phyloP scores from a whole-genome alignment of 2,329 filamentous ascomycete species.

The Pleomassaria siparia region DNA sequence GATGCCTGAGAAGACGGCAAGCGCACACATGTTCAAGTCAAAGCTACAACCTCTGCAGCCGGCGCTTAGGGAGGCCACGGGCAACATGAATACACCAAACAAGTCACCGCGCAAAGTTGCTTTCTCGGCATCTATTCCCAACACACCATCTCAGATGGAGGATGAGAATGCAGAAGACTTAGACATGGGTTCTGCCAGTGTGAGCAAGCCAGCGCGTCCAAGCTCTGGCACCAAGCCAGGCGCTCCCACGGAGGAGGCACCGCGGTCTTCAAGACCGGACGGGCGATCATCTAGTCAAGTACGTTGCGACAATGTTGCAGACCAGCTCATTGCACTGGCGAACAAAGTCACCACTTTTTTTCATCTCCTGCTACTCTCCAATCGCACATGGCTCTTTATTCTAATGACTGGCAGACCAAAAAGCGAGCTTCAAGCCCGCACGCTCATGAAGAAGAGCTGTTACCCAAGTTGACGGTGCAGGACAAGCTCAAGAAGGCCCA shows the following conservation, averaged over 20 bases:
- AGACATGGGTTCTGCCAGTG: constrained; percentile 28
- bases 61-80: constrained; percentile 38
- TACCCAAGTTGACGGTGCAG: constrained; percentile 46
- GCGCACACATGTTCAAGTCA: constrained; percentile 36
- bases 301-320: constrained; percentile 35
- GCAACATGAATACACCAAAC: constrained; percentile 35
- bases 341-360: constrained; percentile 32
- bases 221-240: constrained; percentile 19
- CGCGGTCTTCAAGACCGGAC: constrained; percentile 26
- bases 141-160: constrained; percentile 32
- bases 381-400: constrained; percentile 13
- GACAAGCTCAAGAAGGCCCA: constrained; percentile 51
- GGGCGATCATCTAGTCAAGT: constrained; percentile 38
- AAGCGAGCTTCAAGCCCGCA: constrained; percentile 43
- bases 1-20: constrained; percentile 18
- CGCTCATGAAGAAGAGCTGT: constrained; percentile 41
- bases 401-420: constrained; percentile 36
- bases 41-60: constrained; percentile 34
- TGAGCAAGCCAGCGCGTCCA: constrained; percentile 17
- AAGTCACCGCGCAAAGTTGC: constrained; percentile 44
- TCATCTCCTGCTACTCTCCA: constrained; percentile 16
- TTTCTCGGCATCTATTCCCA: constrained; percentile 40
- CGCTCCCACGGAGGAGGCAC: constrained; percentile 17
- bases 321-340: constrained; percentile 25
- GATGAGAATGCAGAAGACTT: constrained; percentile 38